Percentiles rank a stretch among this genome's conserved stretches.
Evolutionary conservation across 306 rosid species (phyloP).

Genomic region (Sicyos edulis): DNA sequence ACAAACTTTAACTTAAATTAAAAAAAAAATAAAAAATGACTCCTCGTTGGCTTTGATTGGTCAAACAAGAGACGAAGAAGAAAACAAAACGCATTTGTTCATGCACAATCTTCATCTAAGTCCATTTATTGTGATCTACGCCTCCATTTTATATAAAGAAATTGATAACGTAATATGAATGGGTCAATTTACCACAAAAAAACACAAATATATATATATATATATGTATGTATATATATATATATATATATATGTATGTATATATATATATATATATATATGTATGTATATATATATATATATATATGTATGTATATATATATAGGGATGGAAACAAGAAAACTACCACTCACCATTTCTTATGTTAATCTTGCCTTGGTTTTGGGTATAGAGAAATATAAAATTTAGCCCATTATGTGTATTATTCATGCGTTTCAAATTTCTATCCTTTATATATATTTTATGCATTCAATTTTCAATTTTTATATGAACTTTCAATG

Average conservation of each 20-base stretch:
- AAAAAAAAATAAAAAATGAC: not conserved
- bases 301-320: too few species aligned
- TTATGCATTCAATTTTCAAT: too few species aligned
- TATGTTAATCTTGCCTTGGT: not conserved
- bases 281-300: too few species aligned
- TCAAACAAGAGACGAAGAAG: not conserved
- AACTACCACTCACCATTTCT: not conserved
- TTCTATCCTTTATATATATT: too few species aligned
- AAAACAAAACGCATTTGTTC: not conserved
- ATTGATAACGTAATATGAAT: not conserved
- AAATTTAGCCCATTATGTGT: not conserved
- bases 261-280: too few species aligned
- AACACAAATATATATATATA: not conserved
- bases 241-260: too few species aligned
- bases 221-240: too few species aligned
- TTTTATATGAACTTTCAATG: too few species aligned
- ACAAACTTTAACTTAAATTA: too few species aligned
- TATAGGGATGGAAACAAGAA: too few species aligned
- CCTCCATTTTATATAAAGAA: not conserved
- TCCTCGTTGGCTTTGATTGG: not conserved
- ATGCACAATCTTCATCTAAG: not conserved
- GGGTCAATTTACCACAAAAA: not conserved
- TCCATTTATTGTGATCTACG: conserved; percentile 9
- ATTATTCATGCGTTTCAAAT: too few species aligned
- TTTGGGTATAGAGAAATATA: not conserved